A percentile compares a stretch with the other conserved stretches of the same genome.
These are phyloP conservation scores for Juncus effusus DNA, from an alignment of 176 grass and related monocot species.

Conservation along the genomic window DNA sequence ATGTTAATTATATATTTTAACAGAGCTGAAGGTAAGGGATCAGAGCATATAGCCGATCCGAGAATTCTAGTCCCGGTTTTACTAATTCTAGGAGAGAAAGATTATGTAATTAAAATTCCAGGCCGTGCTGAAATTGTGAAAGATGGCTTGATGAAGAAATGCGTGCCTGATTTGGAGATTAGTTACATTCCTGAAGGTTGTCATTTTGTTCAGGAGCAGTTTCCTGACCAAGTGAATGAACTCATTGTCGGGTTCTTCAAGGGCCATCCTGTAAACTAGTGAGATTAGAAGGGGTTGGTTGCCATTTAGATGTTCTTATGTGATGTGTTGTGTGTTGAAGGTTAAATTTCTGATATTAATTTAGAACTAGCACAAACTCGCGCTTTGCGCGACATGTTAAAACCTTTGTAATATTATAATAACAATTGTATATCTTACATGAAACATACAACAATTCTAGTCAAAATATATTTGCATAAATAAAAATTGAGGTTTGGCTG, in stretches of 20 bases:
- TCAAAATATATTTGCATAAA: too few species aligned
- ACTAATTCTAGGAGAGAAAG: constrained; percentile 59
- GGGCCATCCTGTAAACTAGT: constrained; percentile 28
- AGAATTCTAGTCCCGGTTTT: constrained; percentile 58
- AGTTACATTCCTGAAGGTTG: constrained; percentile 46
- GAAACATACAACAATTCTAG: too few species aligned
- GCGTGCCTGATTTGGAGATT: constrained; percentile 56
- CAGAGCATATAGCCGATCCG: constrained; percentile 23
- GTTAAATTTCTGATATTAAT: too few species aligned
- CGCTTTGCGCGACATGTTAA: too few species aligned
- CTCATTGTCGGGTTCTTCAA: constrained; percentile 49
- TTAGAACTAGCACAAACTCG: too few species aligned
- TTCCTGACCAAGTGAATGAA: constrained; percentile 53
- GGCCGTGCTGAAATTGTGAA: constrained; percentile 29
- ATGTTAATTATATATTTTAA: not conserved
- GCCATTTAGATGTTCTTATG: too few species aligned
- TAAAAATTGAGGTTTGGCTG: too few species aligned
- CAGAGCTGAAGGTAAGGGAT: constrained; percentile 17
- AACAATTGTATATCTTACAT: too few species aligned
- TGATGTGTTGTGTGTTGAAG: too few species aligned
- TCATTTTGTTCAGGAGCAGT: constrained; percentile 75
- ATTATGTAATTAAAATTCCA: constrained; percentile 51
- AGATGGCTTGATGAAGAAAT: constrained; percentile 36
- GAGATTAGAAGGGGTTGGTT: too few species aligned
- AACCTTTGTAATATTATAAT: too few species aligned